phyloP scores from a whole-genome alignment of 768 basidiomycete genomes.

The Thelephora aurantiotincta region DNA sequence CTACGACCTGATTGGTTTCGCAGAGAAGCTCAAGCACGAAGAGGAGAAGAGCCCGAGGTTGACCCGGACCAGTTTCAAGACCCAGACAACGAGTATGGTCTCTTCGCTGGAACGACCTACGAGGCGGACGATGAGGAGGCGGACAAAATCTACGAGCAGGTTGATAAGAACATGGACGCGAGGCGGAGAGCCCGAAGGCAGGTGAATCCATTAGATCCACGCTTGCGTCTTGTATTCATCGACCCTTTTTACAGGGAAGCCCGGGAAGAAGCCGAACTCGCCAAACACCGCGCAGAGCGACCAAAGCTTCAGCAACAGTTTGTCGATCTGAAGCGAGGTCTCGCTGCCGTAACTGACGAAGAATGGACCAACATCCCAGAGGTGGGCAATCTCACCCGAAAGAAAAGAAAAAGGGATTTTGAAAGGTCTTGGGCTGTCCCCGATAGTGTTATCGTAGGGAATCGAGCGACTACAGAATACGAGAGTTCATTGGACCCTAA shows the following conservation, averaged over 20 bases:
- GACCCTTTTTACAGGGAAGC: conserved; percentile 41
- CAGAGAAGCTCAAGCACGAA: conserved; percentile 74
- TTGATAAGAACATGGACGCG: conserved; percentile 84
- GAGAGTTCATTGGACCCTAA: conserved; percentile 62
- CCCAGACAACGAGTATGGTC: conserved; percentile 92
- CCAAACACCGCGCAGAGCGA: conserved; percentile 68
- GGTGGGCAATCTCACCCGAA: conserved; percentile 89
- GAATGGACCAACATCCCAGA: conserved; percentile 96
- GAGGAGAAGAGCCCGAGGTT: conserved; percentile 80
- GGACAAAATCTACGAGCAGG: conserved; percentile 86
- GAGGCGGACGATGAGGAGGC: conserved; percentile 98
- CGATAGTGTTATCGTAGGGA: conserved; percentile 85
- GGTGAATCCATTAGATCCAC: conserved; percentile 19
- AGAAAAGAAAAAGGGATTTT: conserved; percentile 66
- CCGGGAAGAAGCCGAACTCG: conserved; percentile 57
- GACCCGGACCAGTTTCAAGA: conserved; percentile 92
- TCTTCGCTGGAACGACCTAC: conserved; percentile 92
- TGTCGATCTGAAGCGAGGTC: conserved; percentile 83
- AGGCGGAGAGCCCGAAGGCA: conserved; percentile 69
- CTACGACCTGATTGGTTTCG: conserved; percentile 1
- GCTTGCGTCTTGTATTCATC: conserved; percentile 12
- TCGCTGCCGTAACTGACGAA: conserved; percentile 72
- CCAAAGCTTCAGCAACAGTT: conserved; percentile 97
- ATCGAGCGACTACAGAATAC: conserved; percentile 58
- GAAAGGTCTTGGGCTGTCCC: conserved; percentile 83